These are phyloP conservation scores for Candida endomychidarum DNA, from an alignment of 805 yeast genomes.

Conservation along the genomic window DNA sequence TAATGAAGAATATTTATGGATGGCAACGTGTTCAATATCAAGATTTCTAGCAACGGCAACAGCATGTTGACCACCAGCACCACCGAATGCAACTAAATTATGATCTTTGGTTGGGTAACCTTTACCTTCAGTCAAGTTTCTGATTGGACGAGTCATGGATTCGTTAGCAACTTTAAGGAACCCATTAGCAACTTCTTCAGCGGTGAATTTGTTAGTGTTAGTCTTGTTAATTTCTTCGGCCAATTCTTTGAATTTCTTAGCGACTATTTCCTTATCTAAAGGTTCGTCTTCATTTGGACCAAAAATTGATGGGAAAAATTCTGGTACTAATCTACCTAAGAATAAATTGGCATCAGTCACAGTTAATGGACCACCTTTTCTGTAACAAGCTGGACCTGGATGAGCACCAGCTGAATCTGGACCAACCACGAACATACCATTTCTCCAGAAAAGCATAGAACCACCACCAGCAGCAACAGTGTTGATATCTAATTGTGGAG, in stretches of 20 bases:
- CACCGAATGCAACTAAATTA: conserved; percentile 2
- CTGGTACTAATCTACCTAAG: conserved; percentile 2
- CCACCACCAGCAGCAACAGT: conserved; percentile 33
- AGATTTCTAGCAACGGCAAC: conserved; percentile 2
- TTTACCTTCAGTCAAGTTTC: conserved; percentile 5
- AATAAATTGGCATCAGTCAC: conserved; percentile 10
- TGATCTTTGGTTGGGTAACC: conserved; percentile 2
- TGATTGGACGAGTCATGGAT: conserved; percentile 21
- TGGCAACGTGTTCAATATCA: conserved; percentile 2
- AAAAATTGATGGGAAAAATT: background rate
- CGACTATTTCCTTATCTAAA: background rate
- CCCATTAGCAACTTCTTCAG: conserved; percentile 30
- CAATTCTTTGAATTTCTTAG: background rate
- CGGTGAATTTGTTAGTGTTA: conserved; percentile 17
- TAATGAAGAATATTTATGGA: conserved; percentile 15
- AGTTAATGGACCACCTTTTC: conserved; percentile 37
- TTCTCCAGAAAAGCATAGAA: conserved; percentile 16
- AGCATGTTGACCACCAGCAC: conserved; percentile 5
- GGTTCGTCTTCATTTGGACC: conserved; percentile 3
- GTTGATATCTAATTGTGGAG: conserved; percentile 5
- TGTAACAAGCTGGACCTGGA: conserved; percentile 37
- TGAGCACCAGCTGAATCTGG: conserved; percentile 20
- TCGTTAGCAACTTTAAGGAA: conserved; percentile 32
- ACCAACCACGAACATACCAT: conserved; percentile 4
- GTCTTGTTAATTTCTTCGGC: conserved; percentile 37